phyloP scores from a whole-genome alignment of 768 basidiomycete species.

The Amanita inopinata region DNA sequence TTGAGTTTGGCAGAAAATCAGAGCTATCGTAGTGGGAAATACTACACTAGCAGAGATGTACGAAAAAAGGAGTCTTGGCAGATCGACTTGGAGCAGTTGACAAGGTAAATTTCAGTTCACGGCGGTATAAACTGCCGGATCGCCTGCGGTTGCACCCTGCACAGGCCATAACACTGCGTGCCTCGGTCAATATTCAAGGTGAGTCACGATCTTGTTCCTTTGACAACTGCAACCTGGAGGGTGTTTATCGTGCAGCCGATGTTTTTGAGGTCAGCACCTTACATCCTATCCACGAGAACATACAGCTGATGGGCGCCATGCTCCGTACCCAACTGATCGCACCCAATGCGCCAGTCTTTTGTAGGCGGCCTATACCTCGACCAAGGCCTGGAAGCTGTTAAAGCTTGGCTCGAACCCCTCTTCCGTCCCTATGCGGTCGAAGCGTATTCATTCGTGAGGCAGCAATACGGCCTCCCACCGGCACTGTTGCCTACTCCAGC shows the following conservation, averaged over 20 bases:
- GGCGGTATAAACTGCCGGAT: constrained; percentile 55
- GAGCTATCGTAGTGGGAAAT: constrained; percentile 68
- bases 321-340: neutral
- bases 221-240: constrained; percentile 4
- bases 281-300: neutral
- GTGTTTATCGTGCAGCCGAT: constrained; percentile 40
- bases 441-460: constrained; percentile 56
- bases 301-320: neutral
- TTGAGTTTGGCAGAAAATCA: constrained; percentile 80
- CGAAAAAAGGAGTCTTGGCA: constrained; percentile 8
- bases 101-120: constrained; percentile 32
- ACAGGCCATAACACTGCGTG: constrained; percentile 60
- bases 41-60: constrained; percentile 64
- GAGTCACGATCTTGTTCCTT: constrained; percentile 12
- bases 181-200: constrained; percentile 70
- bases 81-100: constrained; percentile 2
- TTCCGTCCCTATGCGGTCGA: constrained; percentile 52
- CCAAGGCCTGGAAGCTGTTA: constrained; percentile 48
- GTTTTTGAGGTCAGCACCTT: constrained; percentile 56
- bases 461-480: constrained; percentile 56
- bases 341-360: constrained; percentile 45
- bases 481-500: constrained; percentile 14
- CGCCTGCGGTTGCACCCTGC: constrained; percentile 57
- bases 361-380: constrained; percentile 72
- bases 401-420: constrained; percentile 50